These are phyloP conservation scores for Yamagishiella unicocca DNA, from an alignment of 139 green algal genomes.

Conservation along the genomic window DNA sequence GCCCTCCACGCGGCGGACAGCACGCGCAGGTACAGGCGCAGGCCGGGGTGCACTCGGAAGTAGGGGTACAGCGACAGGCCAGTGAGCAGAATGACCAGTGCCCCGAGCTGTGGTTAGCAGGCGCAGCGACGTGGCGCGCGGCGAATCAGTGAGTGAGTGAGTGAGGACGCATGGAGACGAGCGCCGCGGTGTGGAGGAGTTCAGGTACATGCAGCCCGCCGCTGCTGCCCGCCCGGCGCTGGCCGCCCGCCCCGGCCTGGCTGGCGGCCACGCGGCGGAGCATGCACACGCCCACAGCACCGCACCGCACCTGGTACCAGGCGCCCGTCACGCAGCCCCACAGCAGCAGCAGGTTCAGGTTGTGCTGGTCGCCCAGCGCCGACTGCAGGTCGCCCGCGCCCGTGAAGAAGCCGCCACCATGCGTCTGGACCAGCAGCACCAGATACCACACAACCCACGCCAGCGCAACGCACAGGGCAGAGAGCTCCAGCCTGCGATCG, in stretches of 20 bases:
- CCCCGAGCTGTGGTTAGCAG: background rate
- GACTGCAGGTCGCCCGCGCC: background rate
- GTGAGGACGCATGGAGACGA: no score
- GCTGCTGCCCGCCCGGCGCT: no score
- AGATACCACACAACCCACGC: background rate
- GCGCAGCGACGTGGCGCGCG: no score
- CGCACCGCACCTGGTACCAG: background rate
- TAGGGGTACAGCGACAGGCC: conserved; percentile 17
- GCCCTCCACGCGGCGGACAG: conserved; percentile 6
- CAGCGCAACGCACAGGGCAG: background rate
- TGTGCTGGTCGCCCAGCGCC: background rate
- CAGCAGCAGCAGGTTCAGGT: background rate
- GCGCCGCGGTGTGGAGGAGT: no score
- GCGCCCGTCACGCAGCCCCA: background rate
- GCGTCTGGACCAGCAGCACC: background rate
- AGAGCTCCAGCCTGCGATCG: background rate
- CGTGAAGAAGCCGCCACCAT: background rate
- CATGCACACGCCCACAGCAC: no score
- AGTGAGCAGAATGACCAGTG: background rate
- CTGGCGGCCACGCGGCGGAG: no score
- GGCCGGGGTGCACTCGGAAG: conserved; percentile 2
- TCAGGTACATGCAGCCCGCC: no score
- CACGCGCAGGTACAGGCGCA: conserved; percentile 10
- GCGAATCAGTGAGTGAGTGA: no score
- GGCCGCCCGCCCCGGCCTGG: no score